A percentile compares a stretch with the other conserved stretches of the same genome.
These are phyloP conservation scores for Sugiyamaella qingdaonensis DNA, from an alignment of 805 yeast species.

Conservation along the genomic window DNA sequence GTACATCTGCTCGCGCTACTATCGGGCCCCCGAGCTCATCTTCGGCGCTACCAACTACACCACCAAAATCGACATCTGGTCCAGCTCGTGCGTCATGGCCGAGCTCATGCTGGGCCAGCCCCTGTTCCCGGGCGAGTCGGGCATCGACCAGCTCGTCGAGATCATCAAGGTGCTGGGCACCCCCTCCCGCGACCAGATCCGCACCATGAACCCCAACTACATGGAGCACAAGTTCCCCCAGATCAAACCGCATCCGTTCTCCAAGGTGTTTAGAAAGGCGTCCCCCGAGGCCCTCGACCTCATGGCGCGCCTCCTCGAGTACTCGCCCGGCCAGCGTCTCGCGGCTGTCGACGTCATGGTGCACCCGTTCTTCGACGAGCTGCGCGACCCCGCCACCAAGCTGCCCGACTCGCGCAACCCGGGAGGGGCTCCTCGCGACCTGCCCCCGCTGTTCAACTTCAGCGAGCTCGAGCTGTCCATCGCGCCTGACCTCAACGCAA, in stretches of 20 bases:
- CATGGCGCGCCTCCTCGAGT: slow-evolving; percentile 73
- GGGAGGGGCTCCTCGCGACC: slow-evolving; percentile 60
- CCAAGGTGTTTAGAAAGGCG: slow-evolving; percentile 68
- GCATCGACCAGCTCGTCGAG: slow-evolving; percentile 95
- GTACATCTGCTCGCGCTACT: slow-evolving; percentile 93
- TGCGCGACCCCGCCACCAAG: slow-evolving; percentile 50
- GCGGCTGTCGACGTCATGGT: slow-evolving; percentile 78
- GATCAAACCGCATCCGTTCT: slow-evolving; percentile 48
- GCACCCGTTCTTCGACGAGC: slow-evolving; percentile 85
- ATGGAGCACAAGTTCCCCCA: slow-evolving; percentile 94
- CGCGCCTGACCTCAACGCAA: slow-evolving; percentile 38
- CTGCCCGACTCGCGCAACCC: slow-evolving; percentile 50
- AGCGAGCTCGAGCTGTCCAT: slow-evolving; percentile 54
- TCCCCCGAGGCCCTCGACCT: slow-evolving; percentile 85
- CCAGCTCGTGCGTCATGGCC: slow-evolving; percentile 92
- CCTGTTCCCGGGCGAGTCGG: slow-evolving; percentile 94
- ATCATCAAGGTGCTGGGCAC: slow-evolving; percentile 95
- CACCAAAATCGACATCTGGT: slow-evolving; percentile 95
- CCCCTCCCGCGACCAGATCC: slow-evolving; percentile 86
- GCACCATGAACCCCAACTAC: slow-evolving; percentile 93
- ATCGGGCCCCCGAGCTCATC: slow-evolving; percentile 95
- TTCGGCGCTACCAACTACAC: slow-evolving; percentile 97
- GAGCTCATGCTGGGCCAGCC: slow-evolving; percentile 95
- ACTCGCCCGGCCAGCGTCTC: slow-evolving; percentile 82
- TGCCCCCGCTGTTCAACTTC: slow-evolving; percentile 76